phyloP scores from a whole-genome alignment of 2,329 filamentous ascomycete species.

The Rhynchosporium agropyri region DNA sequence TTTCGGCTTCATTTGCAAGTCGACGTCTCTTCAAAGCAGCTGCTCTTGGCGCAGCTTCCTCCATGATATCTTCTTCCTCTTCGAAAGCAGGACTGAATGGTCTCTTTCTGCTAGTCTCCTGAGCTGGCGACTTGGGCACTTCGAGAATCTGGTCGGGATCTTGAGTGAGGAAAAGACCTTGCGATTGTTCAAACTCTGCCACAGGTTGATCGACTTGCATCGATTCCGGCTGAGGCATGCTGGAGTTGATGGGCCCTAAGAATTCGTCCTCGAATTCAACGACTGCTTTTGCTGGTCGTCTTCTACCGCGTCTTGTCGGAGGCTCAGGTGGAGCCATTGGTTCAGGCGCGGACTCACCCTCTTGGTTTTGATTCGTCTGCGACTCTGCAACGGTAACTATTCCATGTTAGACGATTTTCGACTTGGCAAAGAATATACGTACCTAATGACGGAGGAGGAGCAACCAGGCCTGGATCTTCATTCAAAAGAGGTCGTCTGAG shows the following conservation, averaged over 20 bases:
- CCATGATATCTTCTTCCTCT: slow-evolving; percentile 57
- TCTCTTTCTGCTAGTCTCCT: slow-evolving; percentile 46
- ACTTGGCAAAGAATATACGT: slow-evolving; percentile 17
- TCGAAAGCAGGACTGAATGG: slow-evolving; percentile 45
- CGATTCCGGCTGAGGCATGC: slow-evolving; percentile 42
- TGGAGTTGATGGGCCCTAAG: slow-evolving; percentile 35
- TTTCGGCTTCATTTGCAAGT: slow-evolving; percentile 59
- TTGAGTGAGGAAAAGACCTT: slow-evolving; percentile 61
- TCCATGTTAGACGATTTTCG: not conserved
- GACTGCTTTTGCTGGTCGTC: slow-evolving; percentile 59
- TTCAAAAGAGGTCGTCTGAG: slow-evolving; percentile 70
- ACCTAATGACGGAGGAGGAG: slow-evolving; percentile 40
- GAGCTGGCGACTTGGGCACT: slow-evolving; percentile 26
- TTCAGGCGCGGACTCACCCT: slow-evolving; percentile 9
- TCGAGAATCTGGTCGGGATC: slow-evolving; percentile 39
- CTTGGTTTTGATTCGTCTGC: slow-evolving; percentile 26
- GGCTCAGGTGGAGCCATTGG: slow-evolving; percentile 29
- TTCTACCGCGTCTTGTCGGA: slow-evolving; percentile 39
- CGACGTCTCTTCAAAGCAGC: slow-evolving; percentile 79
- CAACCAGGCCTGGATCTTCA: slow-evolving; percentile 42
- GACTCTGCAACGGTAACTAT: slow-evolving; percentile 25
- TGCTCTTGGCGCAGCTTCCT: slow-evolving; percentile 74
- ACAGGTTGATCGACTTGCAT: slow-evolving; percentile 35
- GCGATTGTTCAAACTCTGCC: slow-evolving; percentile 32
- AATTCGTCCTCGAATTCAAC: slow-evolving; percentile 68